Conservation (phyloP, 1,139 yeast genomes). For the Arxiozyma slooffiae region DNA sequence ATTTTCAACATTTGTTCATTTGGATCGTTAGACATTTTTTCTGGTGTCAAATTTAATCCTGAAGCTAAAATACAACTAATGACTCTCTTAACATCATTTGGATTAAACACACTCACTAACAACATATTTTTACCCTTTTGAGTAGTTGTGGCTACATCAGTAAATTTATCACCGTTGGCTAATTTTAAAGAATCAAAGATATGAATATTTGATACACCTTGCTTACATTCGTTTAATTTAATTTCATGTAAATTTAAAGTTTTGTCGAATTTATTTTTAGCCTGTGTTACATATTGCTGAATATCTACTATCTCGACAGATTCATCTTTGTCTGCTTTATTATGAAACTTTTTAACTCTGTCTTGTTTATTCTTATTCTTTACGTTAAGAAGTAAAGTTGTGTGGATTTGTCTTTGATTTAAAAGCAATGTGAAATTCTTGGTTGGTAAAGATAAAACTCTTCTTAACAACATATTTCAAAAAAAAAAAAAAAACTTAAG, state of each 20-base stretch:
- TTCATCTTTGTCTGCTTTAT: conserved; percentile 19
- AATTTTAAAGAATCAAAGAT: conserved; percentile 56
- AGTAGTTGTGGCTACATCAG: conserved; percentile 65
- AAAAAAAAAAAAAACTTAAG: too few relatives aligned
- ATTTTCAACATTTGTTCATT: conserved; percentile 67
- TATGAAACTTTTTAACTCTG: conserved; percentile 2
- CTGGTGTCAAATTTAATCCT: conserved; percentile 69
- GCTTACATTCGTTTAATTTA: conserved; percentile 49
- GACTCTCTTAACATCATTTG: conserved; percentile 56
- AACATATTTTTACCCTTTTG: conserved; percentile 60
- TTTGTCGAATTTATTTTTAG: conserved; percentile 40
- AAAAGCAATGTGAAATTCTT: background rate
- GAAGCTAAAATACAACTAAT: conserved; percentile 62
- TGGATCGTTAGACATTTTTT: conserved; percentile 53
- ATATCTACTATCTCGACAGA: conserved; percentile 32
- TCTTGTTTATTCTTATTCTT: conserved; percentile 5
- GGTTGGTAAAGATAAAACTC: background rate
- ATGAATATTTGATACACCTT: conserved; percentile 58
- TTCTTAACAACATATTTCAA: background rate
- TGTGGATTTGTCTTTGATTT: conserved; percentile 2
- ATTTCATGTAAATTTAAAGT: conserved; percentile 47
- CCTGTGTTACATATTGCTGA: conserved; percentile 29
- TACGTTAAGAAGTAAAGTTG: background rate
- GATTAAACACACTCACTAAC: conserved; percentile 74
- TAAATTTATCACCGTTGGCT: conserved; percentile 40